Evolutionary conservation across 139 green algal genomes (phyloP), one percentile per base, ranked within the genome.

Genomic region (Ettlia oleoabundans): DNA sequence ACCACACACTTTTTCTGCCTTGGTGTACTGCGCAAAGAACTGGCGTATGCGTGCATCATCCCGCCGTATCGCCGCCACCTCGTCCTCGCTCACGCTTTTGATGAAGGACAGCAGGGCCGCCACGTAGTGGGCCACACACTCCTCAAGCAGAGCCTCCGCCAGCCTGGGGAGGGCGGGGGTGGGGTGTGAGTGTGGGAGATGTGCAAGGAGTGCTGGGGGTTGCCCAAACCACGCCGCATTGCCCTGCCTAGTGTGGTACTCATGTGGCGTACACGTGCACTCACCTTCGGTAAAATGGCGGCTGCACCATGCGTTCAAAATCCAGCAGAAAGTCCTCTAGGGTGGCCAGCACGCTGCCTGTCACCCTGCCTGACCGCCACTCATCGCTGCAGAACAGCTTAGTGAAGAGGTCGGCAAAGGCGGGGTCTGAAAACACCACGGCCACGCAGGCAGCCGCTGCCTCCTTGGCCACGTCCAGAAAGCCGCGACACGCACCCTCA

Each of bases 321-420:
- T 95, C 92, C 18, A 33, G 33, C 41, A 96, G 76, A 84, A 94
- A 96, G 86, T 95, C 94, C 6, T 88, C 78, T 38, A 98, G 79
- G 4, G 95, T 98, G 63, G 90, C 94, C 51, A 97, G 43, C n/a
- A 96, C 82, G 37, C 86, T 93, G 53, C 41, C 84, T 4, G 85
- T 94, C 69, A 78, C 75, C 26, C 19, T 81, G 42, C 93, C 93
- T 33, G 22, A 10, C 30, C 80, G 67, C 92, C 92, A 95, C 18
- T 92, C 90, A 2, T 80, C 63, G 62, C 22, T 84, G 64, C 53
- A 77, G 85, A 79, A 88, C 79, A 93, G 73, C n/a, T 65, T 71
- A 30, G 63, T 51, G 74, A 90, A 90, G 32, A 92, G 82, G 15
- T 90, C 87, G 37, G 42, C 71, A 42, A 94, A 76, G 10, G 85